These are phyloP conservation scores for Phytophthora macrochlamydospora DNA, from an alignment of 352 stramenopile species.

Conservation along the genomic window DNA sequence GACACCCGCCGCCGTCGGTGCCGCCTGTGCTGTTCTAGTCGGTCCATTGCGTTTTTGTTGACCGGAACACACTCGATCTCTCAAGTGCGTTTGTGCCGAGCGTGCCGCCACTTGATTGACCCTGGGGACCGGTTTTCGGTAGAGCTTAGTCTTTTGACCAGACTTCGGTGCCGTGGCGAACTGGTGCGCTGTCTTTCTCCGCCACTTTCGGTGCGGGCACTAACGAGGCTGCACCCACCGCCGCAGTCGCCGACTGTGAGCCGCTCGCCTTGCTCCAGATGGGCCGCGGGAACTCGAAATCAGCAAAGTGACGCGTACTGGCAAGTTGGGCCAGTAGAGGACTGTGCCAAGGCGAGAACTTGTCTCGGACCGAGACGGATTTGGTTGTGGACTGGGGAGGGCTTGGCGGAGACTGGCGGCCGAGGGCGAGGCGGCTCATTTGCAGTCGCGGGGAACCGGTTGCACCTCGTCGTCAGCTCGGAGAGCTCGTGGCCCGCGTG, in stretches of 20 bases:
- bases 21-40: slow-evolving; percentile 19
- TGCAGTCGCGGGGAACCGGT: slow-evolving; percentile 4
- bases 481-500: slow-evolving; percentile 7
- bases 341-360: neutral
- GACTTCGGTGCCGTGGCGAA: neutral
- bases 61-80: neutral
- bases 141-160: slow-evolving; percentile 17
- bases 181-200: slow-evolving; percentile 36
- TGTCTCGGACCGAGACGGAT: neutral
- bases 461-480: slow-evolving; percentile 23
- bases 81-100: slow-evolving; percentile 5
- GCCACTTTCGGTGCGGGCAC: slow-evolving; percentile 28
- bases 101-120: neutral
- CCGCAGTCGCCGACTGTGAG: slow-evolving; percentile 7
- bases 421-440: slow-evolving; percentile 16
- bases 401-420: too few relatives aligned
- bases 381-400: neutral
- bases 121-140: neutral
- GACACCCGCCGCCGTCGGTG: neutral
- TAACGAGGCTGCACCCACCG: slow-evolving; percentile 28
- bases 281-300: slow-evolving; percentile 14
- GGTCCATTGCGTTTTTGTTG: slow-evolving; percentile 11
- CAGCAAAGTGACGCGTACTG: slow-evolving; percentile 7
- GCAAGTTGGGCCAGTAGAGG: neutral
- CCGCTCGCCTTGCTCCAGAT: slow-evolving; percentile 19